phyloP scores from a whole-genome alignment of 2,329 filamentous ascomycete genomes.

The Ilyonectria destructans region DNA sequence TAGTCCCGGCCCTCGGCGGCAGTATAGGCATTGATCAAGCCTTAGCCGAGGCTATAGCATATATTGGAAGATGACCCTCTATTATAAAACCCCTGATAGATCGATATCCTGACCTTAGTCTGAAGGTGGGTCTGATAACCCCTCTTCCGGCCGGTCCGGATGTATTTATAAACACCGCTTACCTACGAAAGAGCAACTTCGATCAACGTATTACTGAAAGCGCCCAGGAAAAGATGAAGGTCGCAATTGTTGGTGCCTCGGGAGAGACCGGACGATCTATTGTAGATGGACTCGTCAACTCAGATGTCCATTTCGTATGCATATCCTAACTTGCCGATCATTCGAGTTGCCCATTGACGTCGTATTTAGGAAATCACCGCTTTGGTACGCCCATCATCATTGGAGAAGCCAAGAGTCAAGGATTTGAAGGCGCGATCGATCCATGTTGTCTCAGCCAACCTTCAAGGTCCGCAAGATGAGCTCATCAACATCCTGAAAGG shows the following conservation, averaged over 20 bases:
- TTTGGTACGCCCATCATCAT: slow-evolving; percentile 18
- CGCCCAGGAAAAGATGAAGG: neutral
- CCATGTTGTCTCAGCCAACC: slow-evolving; percentile 6
- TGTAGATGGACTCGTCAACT: slow-evolving; percentile 4
- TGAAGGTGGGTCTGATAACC: too few relatives aligned
- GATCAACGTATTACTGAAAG: too few relatives aligned
- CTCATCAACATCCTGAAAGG: slow-evolving; percentile 13
- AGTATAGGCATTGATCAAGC: too few relatives aligned
- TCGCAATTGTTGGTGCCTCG: neutral
- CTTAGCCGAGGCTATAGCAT: too few relatives aligned
- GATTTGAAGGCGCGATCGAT: slow-evolving; percentile 2
- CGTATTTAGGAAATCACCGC: slow-evolving; percentile 17
- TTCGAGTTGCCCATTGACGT: neutral
- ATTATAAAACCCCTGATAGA: too few relatives aligned
- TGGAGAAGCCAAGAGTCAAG: slow-evolving; percentile 6
- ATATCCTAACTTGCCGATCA: neutral
- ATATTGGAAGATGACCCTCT: too few relatives aligned
- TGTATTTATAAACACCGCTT: too few relatives aligned
- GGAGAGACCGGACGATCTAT: slow-evolving; percentile 10
- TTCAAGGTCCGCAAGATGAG: slow-evolving; percentile 1
- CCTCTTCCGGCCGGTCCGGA: too few relatives aligned
- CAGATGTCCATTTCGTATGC: neutral
- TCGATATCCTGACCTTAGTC: too few relatives aligned
- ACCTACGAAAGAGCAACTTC: too few relatives aligned
- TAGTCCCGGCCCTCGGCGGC: too few relatives aligned